Base-by-base conservation (phyloP, 2,329 filamentous ascomycete genomes). In the Aphanoascus verrucosus region DNA sequence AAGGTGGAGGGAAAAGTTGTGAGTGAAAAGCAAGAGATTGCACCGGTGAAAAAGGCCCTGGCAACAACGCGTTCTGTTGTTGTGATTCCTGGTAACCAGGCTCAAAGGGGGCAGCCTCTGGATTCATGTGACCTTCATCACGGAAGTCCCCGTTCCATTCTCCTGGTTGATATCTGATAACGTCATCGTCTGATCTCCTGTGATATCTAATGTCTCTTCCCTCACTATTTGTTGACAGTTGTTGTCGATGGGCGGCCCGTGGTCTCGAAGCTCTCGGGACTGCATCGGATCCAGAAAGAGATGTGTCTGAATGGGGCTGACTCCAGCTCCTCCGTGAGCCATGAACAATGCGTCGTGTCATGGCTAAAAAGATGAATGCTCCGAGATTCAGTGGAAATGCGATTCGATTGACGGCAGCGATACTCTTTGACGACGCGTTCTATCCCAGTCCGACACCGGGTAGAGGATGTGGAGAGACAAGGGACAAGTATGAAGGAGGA, bases 101-200 rank as follows among this genome's bases (percentile, higher is more conserved):
- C 2, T 48, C 23, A 53, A 53, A 53, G 34, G 37, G 45, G 35
- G 44, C 17, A 5, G 51, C 51, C 43, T 48, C 37, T 14, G 51
- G 51, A 31, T 53, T 53, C 51, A 53, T 42, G 44, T 49, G 51
- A 49, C 51, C 40, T 41, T 20, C 3, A 19, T 15, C 43, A 49
- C 9, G 38, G 51, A 35, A 43, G 48, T 28, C 20, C 19, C 51
- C 37, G 45, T 15, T 11, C 8, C 5, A 12, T 41, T 15, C 37
- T 9, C 6, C 23, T 23, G 28, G 6, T n/a, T 17, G 40, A 15
- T 20, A 19, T 1, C 15, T 32, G 20, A 19, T n/a, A 46, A 19
- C 17, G 9, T 40, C 17, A 6, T 12, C 17, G 17, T n/a, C 11
- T 20, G 12, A 17, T 17, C 17, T 12, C 14, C 23, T n/a, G 31